Conservation (phyloP, 352 stramenopile species). For the Globisporangium barbulae region DNA sequence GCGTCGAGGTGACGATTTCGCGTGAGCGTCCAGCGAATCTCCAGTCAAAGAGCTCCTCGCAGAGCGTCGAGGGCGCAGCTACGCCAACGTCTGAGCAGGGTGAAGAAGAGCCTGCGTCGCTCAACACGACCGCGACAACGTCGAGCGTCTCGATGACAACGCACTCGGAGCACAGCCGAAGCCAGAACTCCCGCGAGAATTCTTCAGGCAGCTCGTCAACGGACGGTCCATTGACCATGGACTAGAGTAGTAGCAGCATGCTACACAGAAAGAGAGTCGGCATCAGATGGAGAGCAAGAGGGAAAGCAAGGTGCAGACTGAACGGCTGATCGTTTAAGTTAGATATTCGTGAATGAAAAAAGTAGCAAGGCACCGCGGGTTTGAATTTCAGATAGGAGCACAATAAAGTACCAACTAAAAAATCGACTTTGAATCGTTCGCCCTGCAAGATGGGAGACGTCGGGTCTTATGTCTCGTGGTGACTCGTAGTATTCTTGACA, state of each 20-base stretch:
- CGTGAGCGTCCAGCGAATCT: slow-evolving; percentile 52
- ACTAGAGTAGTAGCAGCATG: slow-evolving; percentile 21
- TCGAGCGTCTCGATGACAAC: slow-evolving; percentile 20
- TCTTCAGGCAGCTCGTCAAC: slow-evolving; percentile 30
- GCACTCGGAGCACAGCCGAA: slow-evolving; percentile 22
- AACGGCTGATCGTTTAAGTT: slow-evolving; percentile 10
- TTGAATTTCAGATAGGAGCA: slow-evolving; percentile 10
- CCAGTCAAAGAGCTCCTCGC: slow-evolving; percentile 28
- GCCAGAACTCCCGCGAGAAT: slow-evolving; percentile 28
- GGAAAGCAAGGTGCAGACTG: neutral
- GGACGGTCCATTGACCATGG: slow-evolving; percentile 29
- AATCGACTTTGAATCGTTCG: slow-evolving; percentile 6
- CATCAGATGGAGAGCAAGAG: neutral
- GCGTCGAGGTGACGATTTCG: slow-evolving; percentile 78
- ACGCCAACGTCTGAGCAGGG: neutral
- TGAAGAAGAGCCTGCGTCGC: slow-evolving; percentile 4
- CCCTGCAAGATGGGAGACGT: neutral
- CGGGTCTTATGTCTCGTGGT: neutral
- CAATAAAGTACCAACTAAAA: slow-evolving; percentile 13
- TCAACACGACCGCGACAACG: slow-evolving; percentile 7
- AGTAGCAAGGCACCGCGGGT: slow-evolving; percentile 9
- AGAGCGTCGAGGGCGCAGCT: slow-evolving; percentile 25
- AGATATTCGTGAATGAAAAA: slow-evolving; percentile 15
- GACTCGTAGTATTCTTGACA: neutral
- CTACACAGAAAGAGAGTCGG: neutral